Percentiles rank a stretch among this genome's conserved stretches.
Conservation (phyloP, 208 protist genomes). For the Leptomonas pyrrhocoris region DNA sequence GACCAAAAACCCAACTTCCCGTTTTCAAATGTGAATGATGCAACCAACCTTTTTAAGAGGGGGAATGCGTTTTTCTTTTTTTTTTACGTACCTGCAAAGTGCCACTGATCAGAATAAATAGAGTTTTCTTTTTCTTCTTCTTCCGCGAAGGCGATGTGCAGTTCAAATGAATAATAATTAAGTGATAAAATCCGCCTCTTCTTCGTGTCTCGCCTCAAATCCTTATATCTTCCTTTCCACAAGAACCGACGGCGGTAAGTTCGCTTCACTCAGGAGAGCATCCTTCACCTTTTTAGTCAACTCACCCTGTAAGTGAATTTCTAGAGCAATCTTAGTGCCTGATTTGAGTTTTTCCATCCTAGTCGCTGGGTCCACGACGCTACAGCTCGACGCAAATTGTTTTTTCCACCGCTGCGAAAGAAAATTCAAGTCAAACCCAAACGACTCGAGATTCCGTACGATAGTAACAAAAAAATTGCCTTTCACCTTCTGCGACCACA, state of each 20-base stretch:
- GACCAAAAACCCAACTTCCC: no score
- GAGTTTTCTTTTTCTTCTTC: no score
- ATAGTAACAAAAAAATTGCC: slow-evolving; percentile 68
- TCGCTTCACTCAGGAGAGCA: slow-evolving; percentile 48
- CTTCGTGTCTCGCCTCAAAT: no score
- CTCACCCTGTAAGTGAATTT: slow-evolving; percentile 69
- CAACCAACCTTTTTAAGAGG: no score
- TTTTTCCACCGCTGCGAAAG: slow-evolving; percentile 58
- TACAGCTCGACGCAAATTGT: slow-evolving; percentile 61
- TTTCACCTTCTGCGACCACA: slow-evolving; percentile 54
- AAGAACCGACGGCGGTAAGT: slow-evolving; percentile 31
- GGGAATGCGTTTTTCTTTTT: no score
- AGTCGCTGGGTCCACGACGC: slow-evolving; percentile 51
- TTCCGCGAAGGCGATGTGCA: no score
- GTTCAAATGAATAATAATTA: no score
- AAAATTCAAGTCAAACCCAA: slow-evolving; percentile 61
- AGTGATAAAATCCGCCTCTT: not conserved
- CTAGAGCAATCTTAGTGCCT: slow-evolving; percentile 56
- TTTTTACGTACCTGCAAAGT: no score
- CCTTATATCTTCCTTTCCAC: slow-evolving; percentile 9
- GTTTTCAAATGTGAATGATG: no score
- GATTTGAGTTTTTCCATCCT: slow-evolving; percentile 62
- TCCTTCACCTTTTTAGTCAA: slow-evolving; percentile 33
- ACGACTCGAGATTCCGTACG: slow-evolving; percentile 56
- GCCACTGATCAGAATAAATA: not conserved